Percentiles rank a stretch among this genome's conserved stretches.
Evolutionary conservation across 2,329 filamentous ascomycete species (phyloP).

Genomic region (Neoscytalidium dimidiatum): DNA sequence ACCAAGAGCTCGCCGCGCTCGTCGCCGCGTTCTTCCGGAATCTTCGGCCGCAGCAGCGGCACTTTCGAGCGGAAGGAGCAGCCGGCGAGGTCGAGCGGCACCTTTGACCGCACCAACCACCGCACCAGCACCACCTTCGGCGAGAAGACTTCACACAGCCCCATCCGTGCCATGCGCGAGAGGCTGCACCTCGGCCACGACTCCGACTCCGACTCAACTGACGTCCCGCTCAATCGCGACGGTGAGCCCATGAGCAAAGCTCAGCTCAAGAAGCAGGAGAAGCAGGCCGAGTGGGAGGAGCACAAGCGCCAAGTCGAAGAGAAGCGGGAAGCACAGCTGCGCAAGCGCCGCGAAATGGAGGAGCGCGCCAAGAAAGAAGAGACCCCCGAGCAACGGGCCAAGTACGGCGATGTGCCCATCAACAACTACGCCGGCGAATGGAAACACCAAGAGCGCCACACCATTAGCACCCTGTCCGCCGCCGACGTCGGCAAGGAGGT

Average conservation of each 20-base stretch:
- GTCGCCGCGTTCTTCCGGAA: conserved; percentile 32
- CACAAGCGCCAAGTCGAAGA: conserved; percentile 46
- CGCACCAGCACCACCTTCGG: conserved; percentile 23
- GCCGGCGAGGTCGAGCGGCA: conserved; percentile 24
- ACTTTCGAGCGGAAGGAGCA: conserved; percentile 28
- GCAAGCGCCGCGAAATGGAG: conserved; percentile 50
- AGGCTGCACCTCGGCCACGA: conserved; percentile 40
- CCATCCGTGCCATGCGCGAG: conserved; percentile 42
- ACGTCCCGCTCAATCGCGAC: conserved; percentile 49
- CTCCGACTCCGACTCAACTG: conserved; percentile 35
- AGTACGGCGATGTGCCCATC: conserved; percentile 60
- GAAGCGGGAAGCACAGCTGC: conserved; percentile 47
- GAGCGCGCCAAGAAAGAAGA: conserved; percentile 54
- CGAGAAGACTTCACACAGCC: conserved; percentile 31
- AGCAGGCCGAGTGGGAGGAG: conserved; percentile 46
- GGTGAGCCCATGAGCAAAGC: conserved; percentile 53
- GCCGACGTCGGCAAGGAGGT: conserved; percentile 61
- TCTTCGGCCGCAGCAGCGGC: conserved; percentile 36
- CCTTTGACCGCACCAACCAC: conserved; percentile 21
- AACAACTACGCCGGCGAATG: conserved; percentile 59
- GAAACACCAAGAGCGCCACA: conserved; percentile 49
- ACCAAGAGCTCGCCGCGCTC: conserved; percentile 22
- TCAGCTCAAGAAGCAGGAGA: conserved; percentile 52
- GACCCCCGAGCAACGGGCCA: conserved; percentile 59
- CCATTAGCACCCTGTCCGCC: conserved; percentile 54